Conservation (phyloP, 495 filamentous ascomycete species). For the Cetradonia linearis region DNA sequence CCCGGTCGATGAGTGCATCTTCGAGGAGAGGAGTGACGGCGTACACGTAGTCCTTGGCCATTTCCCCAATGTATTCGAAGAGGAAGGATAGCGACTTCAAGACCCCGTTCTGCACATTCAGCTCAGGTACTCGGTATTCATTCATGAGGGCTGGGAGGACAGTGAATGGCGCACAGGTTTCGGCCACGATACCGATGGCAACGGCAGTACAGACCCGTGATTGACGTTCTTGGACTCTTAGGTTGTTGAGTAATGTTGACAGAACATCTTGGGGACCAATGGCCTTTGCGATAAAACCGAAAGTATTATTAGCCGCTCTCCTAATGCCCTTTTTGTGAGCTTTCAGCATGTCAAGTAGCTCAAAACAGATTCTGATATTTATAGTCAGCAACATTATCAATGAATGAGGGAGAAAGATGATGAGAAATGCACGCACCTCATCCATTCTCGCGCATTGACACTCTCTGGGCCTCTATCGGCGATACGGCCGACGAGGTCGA, state of each 20-base stretch:
- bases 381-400: not conserved
- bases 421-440: conserved; percentile 43
- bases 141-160: conserved; percentile 99
- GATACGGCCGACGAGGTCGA: conserved; percentile 96
- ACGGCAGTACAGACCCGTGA: conserved; percentile 97
- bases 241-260: conserved; percentile 89
- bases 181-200: conserved; percentile 98
- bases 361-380: conserved; percentile 72
- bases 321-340: conserved; percentile 99
- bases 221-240: conserved; percentile 94
- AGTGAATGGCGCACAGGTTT: conserved; percentile 98
- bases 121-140: conserved; percentile 95
- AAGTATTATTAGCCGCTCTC: conserved; percentile 98
- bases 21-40: conserved; percentile 95
- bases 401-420: not conserved
- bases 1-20: conserved; percentile 93
- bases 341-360: conserved; percentile 98
- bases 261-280: conserved; percentile 98
- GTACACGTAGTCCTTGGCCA: conserved; percentile 99
- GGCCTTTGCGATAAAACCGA: conserved; percentile 98
- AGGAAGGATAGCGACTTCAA: conserved; percentile 95
- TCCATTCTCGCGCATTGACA: conserved; percentile 97
- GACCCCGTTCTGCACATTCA: conserved; percentile 98
- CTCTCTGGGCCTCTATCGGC: conserved; percentile 92
- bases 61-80: conserved; percentile 98